Evolutionary conservation across 768 basidiomycete species (phyloP).

Genomic region (Goffeauzyma gilvescens): DNA sequence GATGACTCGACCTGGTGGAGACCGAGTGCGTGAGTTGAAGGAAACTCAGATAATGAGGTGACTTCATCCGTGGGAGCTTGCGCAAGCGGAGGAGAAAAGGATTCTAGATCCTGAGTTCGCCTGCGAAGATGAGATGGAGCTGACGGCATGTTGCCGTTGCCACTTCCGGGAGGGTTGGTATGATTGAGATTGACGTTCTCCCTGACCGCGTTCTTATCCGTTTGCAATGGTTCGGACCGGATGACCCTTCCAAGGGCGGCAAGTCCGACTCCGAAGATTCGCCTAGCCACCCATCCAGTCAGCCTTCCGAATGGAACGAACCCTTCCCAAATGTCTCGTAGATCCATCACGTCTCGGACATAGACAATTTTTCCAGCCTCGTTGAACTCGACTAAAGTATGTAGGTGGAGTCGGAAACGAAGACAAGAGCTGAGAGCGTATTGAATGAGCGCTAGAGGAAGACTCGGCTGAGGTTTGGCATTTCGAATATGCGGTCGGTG

Average conservation of each 20-base stretch:
- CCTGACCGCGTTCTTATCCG: too few relatives aligned
- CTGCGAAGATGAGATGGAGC: too few relatives aligned
- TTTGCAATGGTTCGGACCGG: too few relatives aligned
- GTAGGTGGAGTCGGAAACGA: slow-evolving; percentile 7
- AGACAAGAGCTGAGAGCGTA: neutral
- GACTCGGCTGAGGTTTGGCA: neutral
- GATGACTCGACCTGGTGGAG: too few relatives aligned
- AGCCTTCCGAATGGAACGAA: slow-evolving; percentile 10
- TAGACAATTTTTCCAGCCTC: slow-evolving; percentile 8
- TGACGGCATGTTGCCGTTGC: too few relatives aligned
- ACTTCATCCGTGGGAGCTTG: too few relatives aligned
- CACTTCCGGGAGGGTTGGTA: too few relatives aligned
- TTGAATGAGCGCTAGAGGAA: neutral
- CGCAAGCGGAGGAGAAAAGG: too few relatives aligned
- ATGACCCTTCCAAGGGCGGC: slow-evolving; percentile 1
- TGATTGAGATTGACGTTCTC: too few relatives aligned
- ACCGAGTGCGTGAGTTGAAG: too few relatives aligned
- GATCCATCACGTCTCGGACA: slow-evolving; percentile 11
- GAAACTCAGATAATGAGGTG: too few relatives aligned
- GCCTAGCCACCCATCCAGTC: slow-evolving; percentile 6
- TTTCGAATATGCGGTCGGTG: neutral
- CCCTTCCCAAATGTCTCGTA: slow-evolving; percentile 8
- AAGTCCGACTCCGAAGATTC: slow-evolving; percentile 1
- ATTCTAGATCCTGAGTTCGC: too few relatives aligned
- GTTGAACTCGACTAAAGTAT: slow-evolving; percentile 11